These are phyloP conservation scores for Monilinia polystroma DNA, from an alignment of 2,329 filamentous ascomycete genomes.

Conservation along the genomic window DNA sequence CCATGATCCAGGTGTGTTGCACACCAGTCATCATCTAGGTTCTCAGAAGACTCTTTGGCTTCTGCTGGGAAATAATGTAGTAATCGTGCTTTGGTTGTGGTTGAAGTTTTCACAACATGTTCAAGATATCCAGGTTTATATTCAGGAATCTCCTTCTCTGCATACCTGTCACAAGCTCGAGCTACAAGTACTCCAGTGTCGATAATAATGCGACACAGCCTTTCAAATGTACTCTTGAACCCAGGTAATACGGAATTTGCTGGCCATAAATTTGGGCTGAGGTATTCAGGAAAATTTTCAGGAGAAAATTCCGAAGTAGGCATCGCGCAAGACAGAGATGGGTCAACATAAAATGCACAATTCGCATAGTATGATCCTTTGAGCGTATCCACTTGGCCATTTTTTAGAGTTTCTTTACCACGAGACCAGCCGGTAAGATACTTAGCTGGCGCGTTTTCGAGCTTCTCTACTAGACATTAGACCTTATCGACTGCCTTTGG, in stretches of 20 bases:
- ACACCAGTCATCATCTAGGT: slow-evolving; percentile 85
- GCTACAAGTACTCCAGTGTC: slow-evolving; percentile 88
- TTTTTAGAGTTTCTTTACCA: slow-evolving; percentile 77
- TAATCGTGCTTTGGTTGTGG: slow-evolving; percentile 85
- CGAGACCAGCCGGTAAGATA: slow-evolving; percentile 75
- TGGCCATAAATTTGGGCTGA: slow-evolving; percentile 89
- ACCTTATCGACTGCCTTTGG: slow-evolving; percentile 16
- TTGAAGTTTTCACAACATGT: slow-evolving; percentile 78
- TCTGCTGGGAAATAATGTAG: slow-evolving; percentile 85
- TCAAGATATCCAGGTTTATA: slow-evolving; percentile 82
- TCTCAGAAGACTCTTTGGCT: slow-evolving; percentile 40
- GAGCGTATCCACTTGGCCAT: slow-evolving; percentile 73
- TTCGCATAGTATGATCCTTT: slow-evolving; percentile 87
- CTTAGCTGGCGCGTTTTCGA: slow-evolving; percentile 60
- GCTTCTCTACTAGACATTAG: slow-evolving; percentile 46
- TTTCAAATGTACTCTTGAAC: slow-evolving; percentile 70
- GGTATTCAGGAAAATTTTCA: slow-evolving; percentile 79
- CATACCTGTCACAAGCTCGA: slow-evolving; percentile 84
- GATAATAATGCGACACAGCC: slow-evolving; percentile 80
- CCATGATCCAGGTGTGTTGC: slow-evolving; percentile 88
- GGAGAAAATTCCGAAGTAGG: slow-evolving; percentile 58
- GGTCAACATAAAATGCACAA: slow-evolving; percentile 72
- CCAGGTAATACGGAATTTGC: slow-evolving; percentile 65
- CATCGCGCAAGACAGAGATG: slow-evolving; percentile 58
- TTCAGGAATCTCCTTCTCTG: slow-evolving; percentile 70